These are phyloP conservation scores for Punica granatum DNA, from an alignment of 345 rosid species.

Conservation along the genomic window DNA sequence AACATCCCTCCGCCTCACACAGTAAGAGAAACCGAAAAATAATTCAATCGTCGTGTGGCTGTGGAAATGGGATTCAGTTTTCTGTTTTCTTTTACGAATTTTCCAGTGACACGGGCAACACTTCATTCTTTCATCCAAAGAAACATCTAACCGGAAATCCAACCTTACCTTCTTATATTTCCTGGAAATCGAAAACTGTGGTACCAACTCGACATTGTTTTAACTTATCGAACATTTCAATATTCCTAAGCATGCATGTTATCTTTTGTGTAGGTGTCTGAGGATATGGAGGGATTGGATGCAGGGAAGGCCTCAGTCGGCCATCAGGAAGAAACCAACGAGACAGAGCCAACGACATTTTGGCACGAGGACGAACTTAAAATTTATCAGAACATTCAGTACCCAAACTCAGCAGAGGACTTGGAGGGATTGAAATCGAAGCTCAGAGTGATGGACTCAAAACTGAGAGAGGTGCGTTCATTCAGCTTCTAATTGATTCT, in stretches of 20 bases:
- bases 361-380: slow-evolving; percentile 4
- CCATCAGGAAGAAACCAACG: slow-evolving; percentile 1
- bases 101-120: too few relatives aligned
- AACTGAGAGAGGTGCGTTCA: slow-evolving; percentile 24
- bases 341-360: background rate
- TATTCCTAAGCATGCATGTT: background rate
- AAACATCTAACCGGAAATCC: too few relatives aligned
- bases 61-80: background rate
- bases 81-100: too few relatives aligned
- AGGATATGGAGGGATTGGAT: background rate
- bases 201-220: background rate
- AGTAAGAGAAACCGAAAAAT: slow-evolving; percentile 24
- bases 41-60: too few relatives aligned
- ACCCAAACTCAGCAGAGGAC: slow-evolving; percentile 18
- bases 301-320: slow-evolving; percentile 1
- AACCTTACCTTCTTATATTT: too few relatives aligned
- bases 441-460: slow-evolving; percentile 26
- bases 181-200: background rate
- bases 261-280: slow-evolving; percentile 4
- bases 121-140: too few relatives aligned
- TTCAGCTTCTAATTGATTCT: background rate
- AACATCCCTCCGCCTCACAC: slow-evolving; percentile 29
- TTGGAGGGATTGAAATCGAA: slow-evolving; percentile 29
- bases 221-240: background rate
- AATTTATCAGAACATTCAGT: slow-evolving; percentile 4